Evolutionary conservation across 306 rosid genomes (phyloP), one percentile per base, ranked within the genome.

Genomic region (Acacia confusa): DNA sequence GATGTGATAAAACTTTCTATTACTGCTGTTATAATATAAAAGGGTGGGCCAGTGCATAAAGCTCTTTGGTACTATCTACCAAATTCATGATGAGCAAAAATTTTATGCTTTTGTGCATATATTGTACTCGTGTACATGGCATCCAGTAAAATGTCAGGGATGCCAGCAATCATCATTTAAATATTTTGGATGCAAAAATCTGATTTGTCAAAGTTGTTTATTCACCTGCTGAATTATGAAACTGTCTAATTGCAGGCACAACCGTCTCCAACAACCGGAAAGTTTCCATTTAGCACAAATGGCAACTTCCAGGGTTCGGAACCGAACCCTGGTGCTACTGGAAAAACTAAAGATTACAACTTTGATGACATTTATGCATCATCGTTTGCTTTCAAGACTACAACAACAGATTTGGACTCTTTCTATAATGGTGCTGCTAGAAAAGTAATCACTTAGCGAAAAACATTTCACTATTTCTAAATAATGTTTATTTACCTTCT

Each of bases 251-350:
- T 81, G 89, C 92, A 94, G 97, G 97, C 92, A 75, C 98, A 94
- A 71, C 97, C 91, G 77, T 95, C 98, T 82, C 98, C 98, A 82
- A 95, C 97, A 77, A 95, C 97, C 14, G 98, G 98, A 41, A 95
- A 91, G 82, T 90, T 90, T 77, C 83, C 88, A 11, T 92, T 95
- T 72, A 40, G 79, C 71, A 36, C 94, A 61, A 89, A 88, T 61
- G 86, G 88, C 50, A 83, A 81, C 74, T 48, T 70, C 44, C 82
- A 84, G 78, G 72, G 66, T 82, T 70, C 78, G 11, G 86, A 86
- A 48, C 78, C 81, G 78, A 76, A 84, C 70, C 74, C 86, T 4
- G 91, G 87, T 81, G 89, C 79, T 70, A 64, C 71, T 79, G 90
- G 85, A 70, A 88, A 85, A 80, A 71, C 43, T 50, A 84, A 79